Conservation (phyloP, 2,329 filamentous ascomycete genomes). For the Xylaria arbuscula region DNA sequence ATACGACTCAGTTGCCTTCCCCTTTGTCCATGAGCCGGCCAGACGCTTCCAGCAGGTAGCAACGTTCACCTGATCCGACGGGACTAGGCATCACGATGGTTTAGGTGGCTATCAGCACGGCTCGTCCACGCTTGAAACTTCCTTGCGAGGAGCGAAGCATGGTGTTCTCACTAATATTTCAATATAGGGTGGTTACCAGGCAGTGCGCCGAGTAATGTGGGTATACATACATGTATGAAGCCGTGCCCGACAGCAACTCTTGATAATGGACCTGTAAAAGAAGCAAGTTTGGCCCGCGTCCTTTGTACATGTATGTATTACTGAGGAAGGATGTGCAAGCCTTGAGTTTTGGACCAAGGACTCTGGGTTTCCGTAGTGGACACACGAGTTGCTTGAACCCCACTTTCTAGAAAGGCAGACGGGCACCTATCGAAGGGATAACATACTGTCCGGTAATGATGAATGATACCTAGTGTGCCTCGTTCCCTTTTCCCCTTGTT, state of each 20-base stretch:
- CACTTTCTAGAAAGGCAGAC: neutral
- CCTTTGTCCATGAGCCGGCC: neutral
- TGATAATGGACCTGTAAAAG: slow-evolving; percentile 4
- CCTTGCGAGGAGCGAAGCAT: slow-evolving; percentile 1
- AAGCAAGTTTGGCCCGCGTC: slow-evolving; percentile 20
- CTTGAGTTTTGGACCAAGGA: neutral
- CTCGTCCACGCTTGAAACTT: neutral
- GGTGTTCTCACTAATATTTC: no score
- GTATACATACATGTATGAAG: slow-evolving; percentile 8
- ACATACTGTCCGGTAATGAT: no score
- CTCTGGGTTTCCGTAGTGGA: neutral
- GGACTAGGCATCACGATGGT: neutral
- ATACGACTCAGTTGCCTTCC: slow-evolving; percentile 21
- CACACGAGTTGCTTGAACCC: neutral
- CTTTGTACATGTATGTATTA: no score
- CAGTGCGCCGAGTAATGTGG: neutral
- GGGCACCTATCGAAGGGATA: slow-evolving; percentile 22
- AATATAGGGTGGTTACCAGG: neutral
- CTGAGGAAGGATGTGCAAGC: neutral
- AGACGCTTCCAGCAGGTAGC: slow-evolving; percentile 1
- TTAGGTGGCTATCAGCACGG: slow-evolving; percentile 5
- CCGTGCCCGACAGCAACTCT: slow-evolving; percentile 18
- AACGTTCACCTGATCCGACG: neutral
- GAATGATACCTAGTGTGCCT: neutral
- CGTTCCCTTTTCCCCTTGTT: no score